Percentiles rank a stretch among this genome's conserved stretches.
These are phyloP conservation scores for Leccinum variicolor DNA, from an alignment of 768 basidiomycete genomes.

Conservation along the genomic window DNA sequence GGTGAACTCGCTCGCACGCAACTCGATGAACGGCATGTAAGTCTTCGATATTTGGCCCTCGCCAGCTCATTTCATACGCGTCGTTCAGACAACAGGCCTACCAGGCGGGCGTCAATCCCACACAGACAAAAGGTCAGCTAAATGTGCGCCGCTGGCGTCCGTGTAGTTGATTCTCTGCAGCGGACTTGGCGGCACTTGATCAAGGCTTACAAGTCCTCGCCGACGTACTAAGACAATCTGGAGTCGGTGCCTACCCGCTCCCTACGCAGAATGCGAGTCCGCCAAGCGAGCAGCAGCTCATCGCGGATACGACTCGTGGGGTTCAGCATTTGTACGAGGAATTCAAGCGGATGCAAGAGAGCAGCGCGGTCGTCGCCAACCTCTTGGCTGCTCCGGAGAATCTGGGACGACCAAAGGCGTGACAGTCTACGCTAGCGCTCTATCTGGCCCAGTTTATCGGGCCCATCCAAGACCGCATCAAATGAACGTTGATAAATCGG, in stretches of 20 bases:
- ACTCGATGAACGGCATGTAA: slow-evolving; percentile 39
- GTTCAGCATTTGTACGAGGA: slow-evolving; percentile 50
- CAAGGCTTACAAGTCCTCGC: slow-evolving; percentile 45
- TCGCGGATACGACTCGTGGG: slow-evolving; percentile 38
- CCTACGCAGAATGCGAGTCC: slow-evolving; percentile 26
- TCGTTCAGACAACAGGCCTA: slow-evolving; percentile 56
- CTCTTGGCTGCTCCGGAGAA: slow-evolving; percentile 63
- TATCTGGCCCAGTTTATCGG: not conserved
- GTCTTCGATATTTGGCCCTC: not conserved
- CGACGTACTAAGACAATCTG: slow-evolving; percentile 52
- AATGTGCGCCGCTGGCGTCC: not conserved
- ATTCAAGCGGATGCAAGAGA: slow-evolving; percentile 40
- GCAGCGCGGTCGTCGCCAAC: slow-evolving; percentile 29
- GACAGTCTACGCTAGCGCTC: not conserved
- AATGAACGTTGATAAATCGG: not conserved
- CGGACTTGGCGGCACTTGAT: slow-evolving; percentile 50
- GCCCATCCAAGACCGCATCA: not conserved
- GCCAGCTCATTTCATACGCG: slow-evolving; percentile 17
- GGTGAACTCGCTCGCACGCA: slow-evolving; percentile 45
- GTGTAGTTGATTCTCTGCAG: slow-evolving; percentile 19
- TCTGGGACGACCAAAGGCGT: slow-evolving; percentile 39
- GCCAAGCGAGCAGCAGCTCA: slow-evolving; percentile 47
- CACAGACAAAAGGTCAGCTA: slow-evolving; percentile 50
- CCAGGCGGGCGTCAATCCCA: slow-evolving; percentile 47
- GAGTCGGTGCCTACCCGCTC: slow-evolving; percentile 64